phyloP scores from a whole-genome alignment of 2,329 filamentous ascomycete genomes.

The Pseudogymnoascus sp. region DNA sequence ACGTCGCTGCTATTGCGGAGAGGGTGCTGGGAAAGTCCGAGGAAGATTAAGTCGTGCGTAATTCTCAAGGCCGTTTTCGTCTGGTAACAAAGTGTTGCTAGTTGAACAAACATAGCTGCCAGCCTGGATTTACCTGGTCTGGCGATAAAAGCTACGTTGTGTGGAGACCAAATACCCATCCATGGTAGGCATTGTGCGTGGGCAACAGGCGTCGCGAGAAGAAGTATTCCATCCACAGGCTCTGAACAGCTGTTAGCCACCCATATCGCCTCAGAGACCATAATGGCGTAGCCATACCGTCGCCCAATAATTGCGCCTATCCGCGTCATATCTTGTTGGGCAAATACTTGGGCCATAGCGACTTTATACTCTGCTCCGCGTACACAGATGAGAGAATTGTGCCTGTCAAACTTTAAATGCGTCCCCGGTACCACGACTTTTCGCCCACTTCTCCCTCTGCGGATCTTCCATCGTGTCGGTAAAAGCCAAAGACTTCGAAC shows the following conservation, averaged over 20 bases:
- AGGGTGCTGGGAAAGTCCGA: neutral
- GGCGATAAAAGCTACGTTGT: neutral
- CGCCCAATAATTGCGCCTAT: neutral
- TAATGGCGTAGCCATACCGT: neutral
- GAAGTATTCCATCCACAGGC: neutral
- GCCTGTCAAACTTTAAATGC: neutral
- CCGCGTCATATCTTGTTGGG: neutral
- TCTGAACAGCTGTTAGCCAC: neutral
- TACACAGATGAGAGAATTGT: neutral
- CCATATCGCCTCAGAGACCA: neutral
- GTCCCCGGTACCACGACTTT: too few species aligned
- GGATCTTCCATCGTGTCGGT: too few species aligned
- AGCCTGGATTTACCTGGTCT: neutral
- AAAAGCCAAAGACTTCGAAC: too few species aligned
- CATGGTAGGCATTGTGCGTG: neutral
- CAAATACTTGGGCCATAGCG: neutral
- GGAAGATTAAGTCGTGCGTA: neutral
- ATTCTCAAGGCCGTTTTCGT: neutral
- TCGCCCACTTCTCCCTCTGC: too few species aligned
- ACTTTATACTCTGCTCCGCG: neutral
- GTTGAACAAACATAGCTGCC: neutral
- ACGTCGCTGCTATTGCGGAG: conserved; percentile 12
- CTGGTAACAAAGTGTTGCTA: conserved; percentile 3
- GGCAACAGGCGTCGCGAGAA: neutral
- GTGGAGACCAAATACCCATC: neutral